Base-by-base conservation (phyloP, 1,139 yeast genomes). In the Pichia sp. region DNA sequence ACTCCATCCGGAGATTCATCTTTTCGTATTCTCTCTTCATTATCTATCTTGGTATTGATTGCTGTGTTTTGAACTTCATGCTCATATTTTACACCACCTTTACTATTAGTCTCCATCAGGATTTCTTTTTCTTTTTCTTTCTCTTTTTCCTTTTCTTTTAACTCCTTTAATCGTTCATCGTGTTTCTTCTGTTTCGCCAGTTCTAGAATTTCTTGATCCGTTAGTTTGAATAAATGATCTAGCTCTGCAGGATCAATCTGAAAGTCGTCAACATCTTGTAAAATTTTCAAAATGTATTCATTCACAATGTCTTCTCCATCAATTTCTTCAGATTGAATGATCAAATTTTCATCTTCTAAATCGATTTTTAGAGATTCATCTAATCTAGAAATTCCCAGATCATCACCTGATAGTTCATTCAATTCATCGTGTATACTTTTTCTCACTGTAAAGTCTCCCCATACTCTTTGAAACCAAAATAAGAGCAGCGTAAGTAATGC, bases 11-110 rank as follows among this genome's bases (percentile, higher is more conserved):
- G 60, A 4, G 58, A 52, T 3, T 9, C 9, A 28, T 52, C 48
- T 7, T 46, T 48, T 30, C 55, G 50, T 6, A 42, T 43, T 23
- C 50, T 44, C 7, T 41, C 36, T 3, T 36, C 34, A 38, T 55
- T 55, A 30, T 56, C 54, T 9, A 57, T 7, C 5, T 17, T 3
- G 10, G 15, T 8, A 5, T 14, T n/a, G n/a, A n/a, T 38, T 6
- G 19, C 10, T 1, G 60, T 53, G 3, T 51, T 54, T 5, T 26
- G 20, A 11, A 53, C 36, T 4, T 52, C 51, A 40, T 54, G 52
- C 9, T n/a, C 24, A 26, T 31, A 24, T 12, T 17, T 19, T 6
- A 17, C 8, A 10, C 8, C 6, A n/a, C 30, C 36, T 4, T 37
- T 34, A 4, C 17, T 6, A 5, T 39, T 20, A 8, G 18, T 14